phyloP scores from a whole-genome alignment of 192 early-diverging fungal genomes.

The Geranomyces variabilis region DNA sequence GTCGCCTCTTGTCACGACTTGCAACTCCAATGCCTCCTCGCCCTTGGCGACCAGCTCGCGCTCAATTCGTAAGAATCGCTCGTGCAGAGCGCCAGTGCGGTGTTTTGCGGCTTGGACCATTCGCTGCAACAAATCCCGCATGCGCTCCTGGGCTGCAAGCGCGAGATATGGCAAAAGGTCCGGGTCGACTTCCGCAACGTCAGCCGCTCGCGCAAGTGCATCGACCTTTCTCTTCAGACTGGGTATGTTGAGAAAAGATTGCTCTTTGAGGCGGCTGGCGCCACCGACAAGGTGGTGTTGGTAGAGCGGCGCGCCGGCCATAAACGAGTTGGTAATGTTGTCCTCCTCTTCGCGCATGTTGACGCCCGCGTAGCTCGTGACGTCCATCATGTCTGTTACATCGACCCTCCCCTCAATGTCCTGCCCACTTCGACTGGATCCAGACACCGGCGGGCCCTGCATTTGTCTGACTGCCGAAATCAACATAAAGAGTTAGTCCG shows the following conservation, averaged over 20 bases:
- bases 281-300: neutral
- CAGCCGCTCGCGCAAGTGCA: neutral
- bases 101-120: slow-evolving; percentile 26
- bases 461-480: no score
- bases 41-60: slow-evolving; percentile 16
- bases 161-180: slow-evolving; percentile 23
- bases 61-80: slow-evolving; percentile 18
- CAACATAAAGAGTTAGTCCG: no score
- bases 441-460: no score
- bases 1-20: slow-evolving; percentile 7
- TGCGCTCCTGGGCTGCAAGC: slow-evolving; percentile 25
- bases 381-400: slow-evolving; percentile 28
- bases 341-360: slow-evolving; percentile 35
- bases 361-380: slow-evolving; percentile 25
- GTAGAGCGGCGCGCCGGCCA: neutral
- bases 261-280: slow-evolving; percentile 10
- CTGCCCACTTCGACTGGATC: neutral
- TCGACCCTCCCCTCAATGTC: neutral
- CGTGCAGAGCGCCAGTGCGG: slow-evolving; percentile 27
- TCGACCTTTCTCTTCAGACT: slow-evolving; percentile 17
- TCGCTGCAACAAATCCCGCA: slow-evolving; percentile 12
- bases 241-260: slow-evolving; percentile 26
- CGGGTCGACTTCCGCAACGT: slow-evolving; percentile 6
- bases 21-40: slow-evolving; percentile 17
- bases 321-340: slow-evolving; percentile 22